Evolutionary conservation across 2,329 filamentous ascomycete genomes (phyloP).

Genomic region (Curvularia sp.): DNA sequence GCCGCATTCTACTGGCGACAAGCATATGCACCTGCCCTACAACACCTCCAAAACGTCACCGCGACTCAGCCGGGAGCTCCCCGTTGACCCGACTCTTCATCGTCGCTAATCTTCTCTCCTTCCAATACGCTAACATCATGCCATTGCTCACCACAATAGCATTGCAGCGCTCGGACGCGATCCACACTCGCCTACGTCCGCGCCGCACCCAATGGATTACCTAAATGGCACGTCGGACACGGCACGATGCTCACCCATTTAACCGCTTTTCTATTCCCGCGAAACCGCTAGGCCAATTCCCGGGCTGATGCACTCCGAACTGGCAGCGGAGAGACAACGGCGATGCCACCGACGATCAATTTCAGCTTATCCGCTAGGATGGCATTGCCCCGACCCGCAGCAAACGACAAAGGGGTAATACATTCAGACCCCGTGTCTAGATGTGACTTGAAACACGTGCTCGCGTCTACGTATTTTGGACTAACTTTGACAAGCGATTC

Average conservation of each 20-base stretch:
- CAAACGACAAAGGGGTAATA: neutral
- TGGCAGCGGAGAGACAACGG: neutral
- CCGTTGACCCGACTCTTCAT: neutral
- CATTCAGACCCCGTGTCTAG: neutral
- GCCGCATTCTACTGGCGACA: neutral
- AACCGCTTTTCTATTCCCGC: neutral
- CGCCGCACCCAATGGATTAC: constrained; percentile 13
- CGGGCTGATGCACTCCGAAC: neutral
- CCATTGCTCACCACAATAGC: constrained; percentile 15
- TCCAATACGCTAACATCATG: constrained; percentile 15
- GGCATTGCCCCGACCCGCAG: neutral
- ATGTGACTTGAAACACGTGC: neutral
- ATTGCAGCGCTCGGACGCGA: constrained; percentile 8
- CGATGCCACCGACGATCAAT: neutral
- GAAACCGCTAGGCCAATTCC: neutral
- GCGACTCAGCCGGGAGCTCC: neutral
- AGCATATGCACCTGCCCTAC: neutral
- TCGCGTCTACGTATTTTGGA: neutral
- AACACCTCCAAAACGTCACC: neutral
- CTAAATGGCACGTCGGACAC: constrained; percentile 6
- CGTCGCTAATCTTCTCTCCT: constrained; percentile 9
- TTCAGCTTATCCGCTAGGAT: neutral
- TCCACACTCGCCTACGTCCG: constrained; percentile 13
- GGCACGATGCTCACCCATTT: constrained; percentile 3
- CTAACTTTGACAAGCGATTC: neutral